These are phyloP conservation scores for Debaryomyces coudertii DNA, from an alignment of 1,139 yeast genomes.

Conservation along the genomic window DNA sequence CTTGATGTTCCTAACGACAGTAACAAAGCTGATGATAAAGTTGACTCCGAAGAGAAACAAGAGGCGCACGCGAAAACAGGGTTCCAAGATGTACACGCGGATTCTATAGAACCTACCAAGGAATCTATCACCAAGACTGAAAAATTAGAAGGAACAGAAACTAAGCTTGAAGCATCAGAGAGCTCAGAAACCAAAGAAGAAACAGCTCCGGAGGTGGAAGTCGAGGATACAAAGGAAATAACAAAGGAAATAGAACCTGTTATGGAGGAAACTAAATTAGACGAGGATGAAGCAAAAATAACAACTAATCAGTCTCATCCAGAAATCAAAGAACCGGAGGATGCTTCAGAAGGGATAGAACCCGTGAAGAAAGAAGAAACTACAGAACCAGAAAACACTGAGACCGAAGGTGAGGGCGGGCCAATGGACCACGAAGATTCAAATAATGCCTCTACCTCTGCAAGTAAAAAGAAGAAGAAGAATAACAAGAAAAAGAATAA, in stretches of 20 bases:
- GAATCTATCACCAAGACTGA: neutral
- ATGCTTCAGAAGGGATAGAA: conserved; percentile 9
- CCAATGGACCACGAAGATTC: conserved; percentile 5
- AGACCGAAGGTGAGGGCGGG: conserved; percentile 8
- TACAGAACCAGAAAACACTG: neutral
- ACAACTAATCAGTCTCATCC: conserved; percentile 9
- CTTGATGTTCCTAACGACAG: neutral
- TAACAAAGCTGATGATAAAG: conserved; percentile 9
- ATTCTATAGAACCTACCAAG: neutral
- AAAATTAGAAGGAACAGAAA: conserved; percentile 3
- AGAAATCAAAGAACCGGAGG: conserved; percentile 10
- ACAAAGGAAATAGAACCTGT: conserved; percentile 20
- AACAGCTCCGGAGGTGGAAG: conserved; percentile 14
- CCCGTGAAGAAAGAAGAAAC: conserved; percentile 10
- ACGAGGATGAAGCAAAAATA: conserved; percentile 4
- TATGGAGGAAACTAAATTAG: conserved; percentile 11
- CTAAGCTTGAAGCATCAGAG: conserved; percentile 15
- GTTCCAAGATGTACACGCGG: neutral
- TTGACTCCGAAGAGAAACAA: conserved; percentile 1
- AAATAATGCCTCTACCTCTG: conserved; percentile 1
- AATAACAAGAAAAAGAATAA: conserved; percentile 20
- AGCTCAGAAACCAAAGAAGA: conserved; percentile 16
- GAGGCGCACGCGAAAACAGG: neutral
- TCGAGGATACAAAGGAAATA: conserved; percentile 12
- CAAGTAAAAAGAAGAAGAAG: conserved; percentile 17